Evolutionary conservation across 2,329 filamentous ascomycete species (phyloP).

Genomic region (Fusarium keratoplasticum): DNA sequence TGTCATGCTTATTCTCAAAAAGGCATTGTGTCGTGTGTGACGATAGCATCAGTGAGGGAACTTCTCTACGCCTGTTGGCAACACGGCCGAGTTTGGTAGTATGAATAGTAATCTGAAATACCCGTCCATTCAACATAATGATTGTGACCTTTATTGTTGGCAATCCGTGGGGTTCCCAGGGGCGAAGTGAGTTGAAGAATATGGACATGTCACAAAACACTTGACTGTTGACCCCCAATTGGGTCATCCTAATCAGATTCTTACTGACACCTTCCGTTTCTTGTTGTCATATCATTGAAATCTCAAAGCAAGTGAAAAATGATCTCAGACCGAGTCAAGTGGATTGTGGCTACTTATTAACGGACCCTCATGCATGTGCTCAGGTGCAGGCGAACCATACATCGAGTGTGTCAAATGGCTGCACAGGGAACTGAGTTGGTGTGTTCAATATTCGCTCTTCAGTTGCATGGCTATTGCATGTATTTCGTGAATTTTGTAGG

Average conservation of each 20-base stretch:
- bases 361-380: neutral
- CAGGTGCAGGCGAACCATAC: neutral
- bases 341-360: neutral
- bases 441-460: neutral
- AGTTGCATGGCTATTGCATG: neutral
- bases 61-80: neutral
- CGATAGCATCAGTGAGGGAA: neutral
- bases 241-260: neutral
- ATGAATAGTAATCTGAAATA: neutral
- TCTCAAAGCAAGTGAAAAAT: neutral
- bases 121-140: neutral
- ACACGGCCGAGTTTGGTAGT: neutral
- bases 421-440: neutral
- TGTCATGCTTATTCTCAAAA: conserved; percentile 15
- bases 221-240: neutral
- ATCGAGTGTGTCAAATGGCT: neutral
- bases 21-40: neutral
- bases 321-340: neutral
- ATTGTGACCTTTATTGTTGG: neutral
- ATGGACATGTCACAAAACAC: neutral
- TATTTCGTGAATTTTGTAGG: neutral
- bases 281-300: neutral
- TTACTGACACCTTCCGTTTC: neutral
- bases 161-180: neutral
- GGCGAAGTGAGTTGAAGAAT: neutral